A percentile compares a stretch with the other conserved stretches of the same genome.
phyloP scores from a whole-genome alignment of 352 stramenopile genomes.

The Globisporangium solare region DNA sequence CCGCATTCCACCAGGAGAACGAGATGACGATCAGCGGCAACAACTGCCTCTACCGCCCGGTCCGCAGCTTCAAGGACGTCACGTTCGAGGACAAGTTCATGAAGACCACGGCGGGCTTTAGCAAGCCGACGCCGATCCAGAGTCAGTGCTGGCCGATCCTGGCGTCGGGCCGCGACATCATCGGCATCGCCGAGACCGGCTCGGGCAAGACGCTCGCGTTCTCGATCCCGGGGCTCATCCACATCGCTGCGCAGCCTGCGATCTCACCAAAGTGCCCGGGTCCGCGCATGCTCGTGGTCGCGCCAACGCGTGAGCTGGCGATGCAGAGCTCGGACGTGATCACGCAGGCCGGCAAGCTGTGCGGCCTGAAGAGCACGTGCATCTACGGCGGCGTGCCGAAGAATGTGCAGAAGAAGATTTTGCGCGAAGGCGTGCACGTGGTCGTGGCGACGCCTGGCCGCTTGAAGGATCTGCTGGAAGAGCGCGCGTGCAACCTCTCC shows the following conservation, averaged over 20 bases:
- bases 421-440: conserved; percentile 88
- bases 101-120: conserved; percentile 86
- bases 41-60: conserved; percentile 85
- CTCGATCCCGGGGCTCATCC: conserved; percentile 88
- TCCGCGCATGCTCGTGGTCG: conserved; percentile 91
- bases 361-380: conserved; percentile 84
- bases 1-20: conserved; percentile 84
- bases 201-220: conserved; percentile 98
- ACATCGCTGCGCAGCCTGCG: conserved; percentile 66
- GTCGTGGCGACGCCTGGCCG: conserved; percentile 96
- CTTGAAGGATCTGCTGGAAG: conserved; percentile 90
- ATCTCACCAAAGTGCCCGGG: conserved; percentile 54
- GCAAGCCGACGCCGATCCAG: conserved; percentile 96
- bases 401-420: conserved; percentile 84
- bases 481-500: conserved; percentile 77
- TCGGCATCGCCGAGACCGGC: conserved; percentile 92
- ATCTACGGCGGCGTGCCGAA: conserved; percentile 97
- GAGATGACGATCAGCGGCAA: conserved; percentile 84
- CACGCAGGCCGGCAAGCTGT: conserved; percentile 86
- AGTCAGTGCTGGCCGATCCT: conserved; percentile 95
- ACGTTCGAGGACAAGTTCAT: conserved; percentile 85
- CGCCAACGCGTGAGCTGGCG: conserved; percentile 92
- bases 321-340: conserved; percentile 93
- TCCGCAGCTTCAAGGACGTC: conserved; percentile 68
- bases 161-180: conserved; percentile 81